Evolutionary conservation across 1,284 basidiomycete genomes (phyloP).

Genomic region (Thelephora terrestris): DNA sequence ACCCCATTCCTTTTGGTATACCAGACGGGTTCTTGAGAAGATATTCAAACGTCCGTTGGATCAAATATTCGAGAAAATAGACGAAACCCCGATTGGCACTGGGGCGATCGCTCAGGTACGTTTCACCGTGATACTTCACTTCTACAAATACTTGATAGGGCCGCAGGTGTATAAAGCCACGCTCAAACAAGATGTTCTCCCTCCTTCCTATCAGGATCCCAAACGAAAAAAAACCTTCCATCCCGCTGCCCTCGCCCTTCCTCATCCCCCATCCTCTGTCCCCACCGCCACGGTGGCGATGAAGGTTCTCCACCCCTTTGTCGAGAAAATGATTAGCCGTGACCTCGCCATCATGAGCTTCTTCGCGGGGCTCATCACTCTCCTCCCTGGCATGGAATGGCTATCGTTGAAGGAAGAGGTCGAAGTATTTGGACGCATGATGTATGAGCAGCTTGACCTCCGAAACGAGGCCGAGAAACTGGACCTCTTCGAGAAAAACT

Average conservation of each 20-base stretch:
- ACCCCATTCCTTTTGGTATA: slow-evolving; percentile 78
- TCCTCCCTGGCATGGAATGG: slow-evolving; percentile 94
- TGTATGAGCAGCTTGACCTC: slow-evolving; percentile 91
- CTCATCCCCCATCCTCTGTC: slow-evolving; percentile 53
- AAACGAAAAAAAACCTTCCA: slow-evolving; percentile 43
- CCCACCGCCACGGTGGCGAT: slow-evolving; percentile 86
- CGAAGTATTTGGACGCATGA: slow-evolving; percentile 92
- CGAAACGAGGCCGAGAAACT: slow-evolving; percentile 88
- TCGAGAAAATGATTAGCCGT: slow-evolving; percentile 71
- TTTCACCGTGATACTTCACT: slow-evolving; percentile 7
- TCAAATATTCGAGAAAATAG: slow-evolving; percentile 90
- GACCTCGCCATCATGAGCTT: slow-evolving; percentile 94
- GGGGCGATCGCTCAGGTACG: slow-evolving; percentile 93
- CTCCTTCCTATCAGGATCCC: slow-evolving; percentile 68
- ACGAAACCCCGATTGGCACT: slow-evolving; percentile 84
- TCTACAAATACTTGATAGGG: slow-evolving; percentile 3
- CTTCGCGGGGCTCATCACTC: slow-evolving; percentile 75
- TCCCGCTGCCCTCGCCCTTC: slow-evolving; percentile 37
- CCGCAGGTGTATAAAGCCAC: slow-evolving; percentile 77
- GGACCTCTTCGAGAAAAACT: slow-evolving; percentile 79
- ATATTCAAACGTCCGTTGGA: slow-evolving; percentile 80
- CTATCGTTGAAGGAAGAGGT: slow-evolving; percentile 95
- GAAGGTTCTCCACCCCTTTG: slow-evolving; percentile 90
- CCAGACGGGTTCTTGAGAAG: slow-evolving; percentile 72
- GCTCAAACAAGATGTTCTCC: slow-evolving; percentile 75